Evolutionary conservation across 257 asterid species (phyloP).

Genomic region (Haberlea rhodopensis): DNA sequence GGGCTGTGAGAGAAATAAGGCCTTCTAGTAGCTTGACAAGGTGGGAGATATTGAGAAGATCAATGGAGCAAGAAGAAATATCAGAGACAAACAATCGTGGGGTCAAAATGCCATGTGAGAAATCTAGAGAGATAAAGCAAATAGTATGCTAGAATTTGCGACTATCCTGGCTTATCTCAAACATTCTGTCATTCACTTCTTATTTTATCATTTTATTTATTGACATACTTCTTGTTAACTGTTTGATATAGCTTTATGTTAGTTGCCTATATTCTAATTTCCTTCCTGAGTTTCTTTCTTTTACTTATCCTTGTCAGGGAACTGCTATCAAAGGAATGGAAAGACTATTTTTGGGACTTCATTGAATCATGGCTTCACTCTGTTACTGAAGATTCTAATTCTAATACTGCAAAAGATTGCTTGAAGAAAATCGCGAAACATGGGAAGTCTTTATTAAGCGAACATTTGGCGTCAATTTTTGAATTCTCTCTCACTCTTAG

Average conservation of each 20-base stretch:
- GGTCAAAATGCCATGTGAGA: background rate
- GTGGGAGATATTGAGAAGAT: too few relatives aligned
- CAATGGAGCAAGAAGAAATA: background rate
- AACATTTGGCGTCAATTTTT: constrained; percentile 75
- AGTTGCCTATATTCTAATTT: constrained; percentile 9
- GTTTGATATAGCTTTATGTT: too few relatives aligned
- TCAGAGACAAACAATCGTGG: background rate
- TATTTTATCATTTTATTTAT: background rate
- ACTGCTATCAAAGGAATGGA: constrained; percentile 85
- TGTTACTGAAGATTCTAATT: constrained; percentile 45
- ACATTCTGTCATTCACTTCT: constrained; percentile 9
- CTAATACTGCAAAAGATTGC: constrained; percentile 74
- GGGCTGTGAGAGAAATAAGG: too few relatives aligned
- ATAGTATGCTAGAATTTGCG: constrained; percentile 8
- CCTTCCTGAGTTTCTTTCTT: constrained; percentile 18
- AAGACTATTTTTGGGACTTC: constrained; percentile 81
- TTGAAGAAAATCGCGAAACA: constrained; percentile 55
- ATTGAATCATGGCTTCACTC: constrained; percentile 75
- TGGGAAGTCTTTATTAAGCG: constrained; percentile 75
- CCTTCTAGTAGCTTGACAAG: too few relatives aligned
- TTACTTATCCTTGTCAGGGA: constrained; percentile 57
- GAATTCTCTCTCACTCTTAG: constrained; percentile 96
- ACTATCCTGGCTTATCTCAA: constrained; percentile 7
- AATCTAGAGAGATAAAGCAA: background rate
- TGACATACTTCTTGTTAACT: constrained; percentile 1